phyloP scores from a whole-genome alignment of 257 asterid species.

The Capsicum rhomboideum region DNA sequence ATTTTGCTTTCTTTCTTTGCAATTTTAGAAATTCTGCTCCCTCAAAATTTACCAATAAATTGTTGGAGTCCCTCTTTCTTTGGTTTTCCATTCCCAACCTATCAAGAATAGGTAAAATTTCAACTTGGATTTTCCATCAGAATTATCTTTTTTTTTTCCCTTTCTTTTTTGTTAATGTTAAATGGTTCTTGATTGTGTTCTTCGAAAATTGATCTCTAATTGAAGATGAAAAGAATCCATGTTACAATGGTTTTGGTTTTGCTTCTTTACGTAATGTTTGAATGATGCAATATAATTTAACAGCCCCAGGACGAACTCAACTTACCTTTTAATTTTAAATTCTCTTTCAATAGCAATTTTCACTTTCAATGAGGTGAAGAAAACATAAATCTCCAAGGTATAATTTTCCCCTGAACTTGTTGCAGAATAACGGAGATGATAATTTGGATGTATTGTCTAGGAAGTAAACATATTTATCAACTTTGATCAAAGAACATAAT shows the following conservation, averaged over 20 bases:
- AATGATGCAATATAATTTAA: background rate
- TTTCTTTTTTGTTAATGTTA: background rate
- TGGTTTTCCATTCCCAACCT: background rate
- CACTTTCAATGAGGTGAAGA: background rate
- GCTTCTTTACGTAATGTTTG: background rate
- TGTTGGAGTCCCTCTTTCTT: background rate
- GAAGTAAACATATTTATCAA: background rate
- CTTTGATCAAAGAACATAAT: background rate
- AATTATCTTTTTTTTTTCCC: background rate
- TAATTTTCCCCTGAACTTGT: background rate
- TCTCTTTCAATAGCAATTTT: background rate
- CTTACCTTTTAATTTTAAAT: background rate
- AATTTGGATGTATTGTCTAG: background rate
- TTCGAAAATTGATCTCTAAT: background rate
- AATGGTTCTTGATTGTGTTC: background rate
- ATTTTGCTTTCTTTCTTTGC: background rate
- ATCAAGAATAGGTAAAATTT: background rate
- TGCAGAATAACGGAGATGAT: background rate
- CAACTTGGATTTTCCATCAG: background rate
- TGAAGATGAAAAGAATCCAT: background rate
- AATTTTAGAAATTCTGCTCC: background rate
- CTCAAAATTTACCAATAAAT: background rate
- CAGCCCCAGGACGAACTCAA: background rate
- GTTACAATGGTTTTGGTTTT: background rate
- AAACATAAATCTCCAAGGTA: background rate